These are phyloP conservation scores for Malassezia globosa DNA, from an alignment of 1,284 basidiomycete species.

Conservation along the genomic window DNA sequence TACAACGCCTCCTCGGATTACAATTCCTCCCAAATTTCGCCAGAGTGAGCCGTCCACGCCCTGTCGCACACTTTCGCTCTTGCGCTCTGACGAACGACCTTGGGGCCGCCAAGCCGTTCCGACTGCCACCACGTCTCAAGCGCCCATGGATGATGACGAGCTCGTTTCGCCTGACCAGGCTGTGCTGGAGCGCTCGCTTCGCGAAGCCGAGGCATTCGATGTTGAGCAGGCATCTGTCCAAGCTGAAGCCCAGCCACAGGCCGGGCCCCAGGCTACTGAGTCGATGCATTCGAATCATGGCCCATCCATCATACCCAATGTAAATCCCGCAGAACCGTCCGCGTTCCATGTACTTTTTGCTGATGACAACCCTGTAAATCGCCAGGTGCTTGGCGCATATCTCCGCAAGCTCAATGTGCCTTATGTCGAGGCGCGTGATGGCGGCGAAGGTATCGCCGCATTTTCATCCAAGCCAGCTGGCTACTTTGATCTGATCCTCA, in stretches of 20 bases:
- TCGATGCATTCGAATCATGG: too few relatives aligned
- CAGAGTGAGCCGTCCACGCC: background rate
- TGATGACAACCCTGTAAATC: constrained; percentile 41
- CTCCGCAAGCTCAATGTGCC: constrained; percentile 23
- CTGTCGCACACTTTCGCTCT: background rate
- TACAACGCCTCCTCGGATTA: too few relatives aligned
- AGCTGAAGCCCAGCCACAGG: background rate
- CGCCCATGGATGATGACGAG: too few relatives aligned
- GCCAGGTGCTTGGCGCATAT: constrained; percentile 26
- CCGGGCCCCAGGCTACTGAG: too few relatives aligned
- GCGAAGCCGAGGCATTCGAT: too few relatives aligned
- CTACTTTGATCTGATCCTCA: constrained; percentile 23
- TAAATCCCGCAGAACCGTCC: background rate
- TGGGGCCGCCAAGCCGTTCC: background rate
- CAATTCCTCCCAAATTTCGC: too few relatives aligned
- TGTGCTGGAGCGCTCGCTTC: background rate
- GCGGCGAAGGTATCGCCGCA: constrained; percentile 25
- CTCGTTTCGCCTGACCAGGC: background rate
- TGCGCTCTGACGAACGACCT: background rate
- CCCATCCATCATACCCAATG: background rate
- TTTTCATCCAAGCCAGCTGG: constrained; percentile 20
- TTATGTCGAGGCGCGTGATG: constrained; percentile 29
- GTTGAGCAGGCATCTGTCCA: too few relatives aligned
- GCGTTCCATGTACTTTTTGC: constrained; percentile 21
- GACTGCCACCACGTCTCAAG: background rate